phyloP scores from a whole-genome alignment of 192 early-diverging fungal species.

The Tieghemiomyces parasiticus region DNA sequence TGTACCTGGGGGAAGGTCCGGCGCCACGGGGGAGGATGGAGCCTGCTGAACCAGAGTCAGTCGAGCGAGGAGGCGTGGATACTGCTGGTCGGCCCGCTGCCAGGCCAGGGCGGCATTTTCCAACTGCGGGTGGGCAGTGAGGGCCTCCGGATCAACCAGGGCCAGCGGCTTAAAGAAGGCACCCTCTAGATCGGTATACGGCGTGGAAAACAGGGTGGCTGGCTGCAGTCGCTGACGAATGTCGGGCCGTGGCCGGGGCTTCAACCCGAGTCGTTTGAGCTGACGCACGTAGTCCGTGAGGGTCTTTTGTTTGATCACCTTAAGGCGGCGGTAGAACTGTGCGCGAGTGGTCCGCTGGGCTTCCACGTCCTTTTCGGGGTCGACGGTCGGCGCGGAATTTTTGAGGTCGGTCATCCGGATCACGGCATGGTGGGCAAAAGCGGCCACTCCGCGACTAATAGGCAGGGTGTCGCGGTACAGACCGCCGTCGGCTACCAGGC shows the following conservation, averaged over 20 bases:
- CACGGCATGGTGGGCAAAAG: conserved; percentile 1
- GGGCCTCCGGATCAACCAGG: too few relatives aligned
- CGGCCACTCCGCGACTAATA: not conserved
- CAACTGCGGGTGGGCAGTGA: too few relatives aligned
- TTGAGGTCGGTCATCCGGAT: not conserved
- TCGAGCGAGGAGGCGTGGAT: conserved; percentile 44
- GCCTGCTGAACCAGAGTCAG: conserved; percentile 34
- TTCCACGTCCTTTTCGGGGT: not conserved
- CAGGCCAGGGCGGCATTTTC: conserved; percentile 26
- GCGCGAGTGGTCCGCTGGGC: not conserved
- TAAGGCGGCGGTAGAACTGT: conserved; percentile 35
- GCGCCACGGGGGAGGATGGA: not conserved
- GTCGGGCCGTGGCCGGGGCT: conserved; percentile 15
- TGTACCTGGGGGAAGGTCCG: conserved; percentile 4
- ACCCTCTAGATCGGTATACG: too few relatives aligned
- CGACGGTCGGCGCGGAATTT: not conserved
- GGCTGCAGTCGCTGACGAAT: conserved; percentile 4
- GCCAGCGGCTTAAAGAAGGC: too few relatives aligned
- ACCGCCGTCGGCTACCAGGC: not conserved
- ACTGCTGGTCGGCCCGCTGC: conserved; percentile 49
- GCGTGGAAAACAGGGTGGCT: not conserved
- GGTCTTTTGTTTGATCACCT: conserved; percentile 58
- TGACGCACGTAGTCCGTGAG: conserved; percentile 62
- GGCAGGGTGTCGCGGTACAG: not conserved
- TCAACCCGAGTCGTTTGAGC: conserved; percentile 46